Evolutionary conservation across 2,329 filamentous ascomycete genomes (phyloP).

Genomic region (Fusarium sp.): DNA sequence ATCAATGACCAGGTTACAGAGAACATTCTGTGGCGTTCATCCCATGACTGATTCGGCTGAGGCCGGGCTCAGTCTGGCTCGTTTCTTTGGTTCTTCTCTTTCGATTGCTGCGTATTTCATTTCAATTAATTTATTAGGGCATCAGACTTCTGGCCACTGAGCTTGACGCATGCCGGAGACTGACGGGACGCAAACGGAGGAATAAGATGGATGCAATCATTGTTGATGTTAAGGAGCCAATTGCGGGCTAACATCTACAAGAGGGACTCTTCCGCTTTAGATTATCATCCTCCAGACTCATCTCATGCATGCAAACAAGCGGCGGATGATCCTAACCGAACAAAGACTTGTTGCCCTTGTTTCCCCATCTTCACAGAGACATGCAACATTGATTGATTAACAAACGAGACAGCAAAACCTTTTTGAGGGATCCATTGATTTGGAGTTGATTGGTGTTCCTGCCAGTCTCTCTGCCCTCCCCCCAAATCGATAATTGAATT

Average conservation of each 20-base stretch:
- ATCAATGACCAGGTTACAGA: neutral
- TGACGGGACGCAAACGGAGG: constrained; percentile 1
- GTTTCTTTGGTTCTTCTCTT: constrained; percentile 19
- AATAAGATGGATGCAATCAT: constrained; percentile 12
- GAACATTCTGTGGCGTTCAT: constrained; percentile 26
- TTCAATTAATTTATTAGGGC: constrained; percentile 8
- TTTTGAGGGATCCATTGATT: constrained; percentile 13
- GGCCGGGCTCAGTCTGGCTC: constrained; percentile 16
- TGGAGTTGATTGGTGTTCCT: constrained; percentile 2
- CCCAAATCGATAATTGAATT: constrained; percentile 8
- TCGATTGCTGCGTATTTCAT: constrained; percentile 17
- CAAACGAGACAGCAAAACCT: constrained; percentile 13
- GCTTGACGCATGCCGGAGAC: constrained; percentile 2
- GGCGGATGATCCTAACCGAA: constrained; percentile 17
- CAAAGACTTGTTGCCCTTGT: constrained; percentile 32
- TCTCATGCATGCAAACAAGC: constrained; percentile 3
- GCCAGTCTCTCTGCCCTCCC: neutral
- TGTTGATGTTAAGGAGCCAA: constrained; percentile 10
- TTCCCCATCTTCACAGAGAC: neutral
- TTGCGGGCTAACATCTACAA: constrained; percentile 1
- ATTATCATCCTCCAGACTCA: neutral
- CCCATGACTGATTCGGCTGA: constrained; percentile 26
- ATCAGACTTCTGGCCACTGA: constrained; percentile 13
- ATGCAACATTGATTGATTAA: constrained; percentile 5
- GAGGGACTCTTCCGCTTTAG: constrained; percentile 9